Evolutionary conservation across 768 basidiomycete species (phyloP).

Genomic region (Lentinula guzmanii): DNA sequence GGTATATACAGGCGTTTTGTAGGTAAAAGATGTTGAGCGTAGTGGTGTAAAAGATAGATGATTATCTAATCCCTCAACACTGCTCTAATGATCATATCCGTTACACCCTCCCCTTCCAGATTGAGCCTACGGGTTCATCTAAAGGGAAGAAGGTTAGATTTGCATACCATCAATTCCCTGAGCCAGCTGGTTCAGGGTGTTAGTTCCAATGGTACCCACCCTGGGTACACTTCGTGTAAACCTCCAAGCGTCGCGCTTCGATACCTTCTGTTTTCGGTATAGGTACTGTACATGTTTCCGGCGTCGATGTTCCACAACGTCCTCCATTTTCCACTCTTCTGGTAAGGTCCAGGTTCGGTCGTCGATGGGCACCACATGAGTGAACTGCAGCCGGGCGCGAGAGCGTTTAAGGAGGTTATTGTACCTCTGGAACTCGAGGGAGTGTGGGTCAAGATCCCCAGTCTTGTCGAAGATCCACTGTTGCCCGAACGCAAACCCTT

Average conservation of each 20-base stretch:
- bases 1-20: no score
- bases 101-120: constrained; percentile 1
- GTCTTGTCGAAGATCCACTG: background rate
- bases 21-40: no score
- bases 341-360: background rate
- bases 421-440: background rate
- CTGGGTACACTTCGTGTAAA: background rate
- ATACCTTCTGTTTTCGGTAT: background rate
- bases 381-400: background rate
- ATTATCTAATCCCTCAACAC: no score
- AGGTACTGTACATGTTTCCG: background rate
- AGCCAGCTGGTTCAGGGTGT: background rate
- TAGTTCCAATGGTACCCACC: background rate
- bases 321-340: background rate
- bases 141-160: background rate
- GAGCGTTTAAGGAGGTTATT: background rate
- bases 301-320: background rate
- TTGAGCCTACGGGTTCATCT: background rate
- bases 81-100: background rate
- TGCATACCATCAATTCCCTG: background rate
- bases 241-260: background rate
- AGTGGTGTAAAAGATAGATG: no score
- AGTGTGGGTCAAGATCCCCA: background rate
- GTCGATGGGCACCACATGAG: background rate
- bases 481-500: background rate